A percentile compares a stretch with the other conserved stretches of the same genome.
These are phyloP conservation scores for Cardiospermum halicacabum DNA, from an alignment of 345 rosid species.

Conservation along the genomic window DNA sequence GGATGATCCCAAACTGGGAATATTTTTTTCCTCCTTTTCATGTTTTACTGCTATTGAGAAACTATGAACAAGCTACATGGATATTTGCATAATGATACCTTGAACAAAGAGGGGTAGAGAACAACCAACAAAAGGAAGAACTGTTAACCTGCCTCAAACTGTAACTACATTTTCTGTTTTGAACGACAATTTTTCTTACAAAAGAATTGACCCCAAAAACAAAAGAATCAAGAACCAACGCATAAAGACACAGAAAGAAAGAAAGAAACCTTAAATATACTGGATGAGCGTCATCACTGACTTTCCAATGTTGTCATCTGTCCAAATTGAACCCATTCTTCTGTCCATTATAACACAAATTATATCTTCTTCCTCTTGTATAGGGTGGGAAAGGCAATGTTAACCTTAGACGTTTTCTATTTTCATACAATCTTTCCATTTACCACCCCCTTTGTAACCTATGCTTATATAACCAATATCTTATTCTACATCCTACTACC, in stretches of 20 bases:
- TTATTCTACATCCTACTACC: conserved; percentile 16
- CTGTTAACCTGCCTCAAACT: conserved; percentile 17
- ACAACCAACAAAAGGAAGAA: conserved; percentile 8
- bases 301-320: conserved; percentile 13
- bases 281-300: conserved; percentile 28
- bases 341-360: conserved; percentile 12
- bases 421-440: neutral
- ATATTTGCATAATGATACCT: neutral
- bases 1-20: neutral
- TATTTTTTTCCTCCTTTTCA: neutral
- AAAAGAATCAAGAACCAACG: conserved; percentile 31
- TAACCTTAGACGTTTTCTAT: neutral
- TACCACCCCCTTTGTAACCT: conserved; percentile 9
- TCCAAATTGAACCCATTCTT: conserved; percentile 19
- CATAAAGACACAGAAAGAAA: neutral
- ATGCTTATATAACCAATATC: conserved; percentile 3
- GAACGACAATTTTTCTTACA: conserved; percentile 35
- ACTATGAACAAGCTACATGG: conserved; percentile 4
- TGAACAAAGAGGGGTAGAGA: neutral
- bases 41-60: neutral
- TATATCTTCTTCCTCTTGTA: conserved; percentile 3
- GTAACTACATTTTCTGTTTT: conserved; percentile 28
- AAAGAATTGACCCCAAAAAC: conserved; percentile 47
- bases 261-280: conserved; percentile 22
- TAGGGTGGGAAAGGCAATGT: conserved; percentile 12